These are phyloP conservation scores for Aquanectria penicillioides DNA, from an alignment of 2,329 filamentous ascomycete species.

Conservation along the genomic window DNA sequence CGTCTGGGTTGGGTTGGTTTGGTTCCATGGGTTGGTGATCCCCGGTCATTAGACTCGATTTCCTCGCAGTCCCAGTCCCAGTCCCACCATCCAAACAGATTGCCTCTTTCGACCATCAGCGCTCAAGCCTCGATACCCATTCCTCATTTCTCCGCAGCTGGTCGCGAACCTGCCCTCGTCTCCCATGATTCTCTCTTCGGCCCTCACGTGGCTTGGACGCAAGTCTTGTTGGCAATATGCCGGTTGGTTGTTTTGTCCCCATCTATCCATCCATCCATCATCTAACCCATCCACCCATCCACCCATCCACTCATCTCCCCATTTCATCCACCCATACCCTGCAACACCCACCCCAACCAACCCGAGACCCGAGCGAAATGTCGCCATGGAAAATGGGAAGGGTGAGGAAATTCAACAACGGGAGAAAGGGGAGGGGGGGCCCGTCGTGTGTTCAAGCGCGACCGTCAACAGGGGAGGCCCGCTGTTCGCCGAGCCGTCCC, in stretches of 20 bases:
- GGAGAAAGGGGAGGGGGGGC: conserved; percentile 11
- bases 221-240: conserved; percentile 23
- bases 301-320: too few species aligned
- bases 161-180: not conserved
- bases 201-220: conserved; percentile 20
- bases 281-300: too few species aligned
- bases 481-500: conserved; percentile 27
- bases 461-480: conserved; percentile 19
- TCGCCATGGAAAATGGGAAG: not conserved
- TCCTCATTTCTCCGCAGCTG: not conserved
- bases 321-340: too few species aligned
- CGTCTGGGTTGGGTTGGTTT: conserved; percentile 2
- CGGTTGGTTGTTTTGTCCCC: conserved; percentile 20
- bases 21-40: conserved; percentile 23
- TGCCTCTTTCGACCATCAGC: conserved; percentile 15
- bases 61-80: not conserved
- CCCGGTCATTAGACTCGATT: conserved; percentile 16
- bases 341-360: too few species aligned
- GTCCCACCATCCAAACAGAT: conserved; percentile 6
- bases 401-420: not conserved
- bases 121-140: conserved; percentile 2
- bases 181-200: too few species aligned
- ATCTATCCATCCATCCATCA: not conserved
- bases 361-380: conserved; percentile 8
- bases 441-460: conserved; percentile 17